Evolutionary conservation across 371 early-diverging fungal genomes (phyloP).

Genomic region (Mortierella sp.): DNA sequence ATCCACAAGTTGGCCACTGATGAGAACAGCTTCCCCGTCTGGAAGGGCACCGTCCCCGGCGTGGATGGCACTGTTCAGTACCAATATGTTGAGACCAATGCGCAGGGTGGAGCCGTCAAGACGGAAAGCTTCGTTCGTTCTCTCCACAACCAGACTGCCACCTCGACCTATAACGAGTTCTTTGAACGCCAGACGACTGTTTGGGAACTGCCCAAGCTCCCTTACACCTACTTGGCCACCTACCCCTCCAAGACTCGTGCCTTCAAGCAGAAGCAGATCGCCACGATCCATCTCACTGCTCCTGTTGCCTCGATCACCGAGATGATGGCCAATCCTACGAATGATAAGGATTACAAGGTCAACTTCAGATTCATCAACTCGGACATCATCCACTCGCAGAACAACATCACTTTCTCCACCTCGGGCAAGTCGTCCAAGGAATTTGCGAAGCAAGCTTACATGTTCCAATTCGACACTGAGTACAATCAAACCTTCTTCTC

Average conservation of each 20-base stretch:
- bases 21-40: slow-evolving; percentile 29
- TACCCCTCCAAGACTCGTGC: slow-evolving; percentile 46
- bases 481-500: slow-evolving; percentile 56
- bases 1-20: slow-evolving; percentile 13
- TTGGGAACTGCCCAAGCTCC: slow-evolving; percentile 58
- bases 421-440: slow-evolving; percentile 66
- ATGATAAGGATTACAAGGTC: slow-evolving; percentile 39
- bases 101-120: slow-evolving; percentile 13
- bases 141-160: slow-evolving; percentile 9
- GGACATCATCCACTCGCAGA: slow-evolving; percentile 53
- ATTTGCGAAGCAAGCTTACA: slow-evolving; percentile 62
- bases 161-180: slow-evolving; percentile 63
- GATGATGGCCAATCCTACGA: slow-evolving; percentile 33
- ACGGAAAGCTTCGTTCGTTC: slow-evolving; percentile 33
- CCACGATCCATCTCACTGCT: slow-evolving; percentile 61
- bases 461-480: slow-evolving; percentile 57
- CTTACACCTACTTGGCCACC: slow-evolving; percentile 58
- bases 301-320: slow-evolving; percentile 48
- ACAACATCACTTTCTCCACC: slow-evolving; percentile 55
- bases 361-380: slow-evolving; percentile 59
- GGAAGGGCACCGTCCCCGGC: slow-evolving; percentile 20
- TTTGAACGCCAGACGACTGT: slow-evolving; percentile 63
- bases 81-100: slow-evolving; percentile 24
- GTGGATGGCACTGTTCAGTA: slow-evolving; percentile 10
- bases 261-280: slow-evolving; percentile 56